Conservation (phyloP, 768 basidiomycete genomes). For the Rhizopogon vesiculosus region DNA sequence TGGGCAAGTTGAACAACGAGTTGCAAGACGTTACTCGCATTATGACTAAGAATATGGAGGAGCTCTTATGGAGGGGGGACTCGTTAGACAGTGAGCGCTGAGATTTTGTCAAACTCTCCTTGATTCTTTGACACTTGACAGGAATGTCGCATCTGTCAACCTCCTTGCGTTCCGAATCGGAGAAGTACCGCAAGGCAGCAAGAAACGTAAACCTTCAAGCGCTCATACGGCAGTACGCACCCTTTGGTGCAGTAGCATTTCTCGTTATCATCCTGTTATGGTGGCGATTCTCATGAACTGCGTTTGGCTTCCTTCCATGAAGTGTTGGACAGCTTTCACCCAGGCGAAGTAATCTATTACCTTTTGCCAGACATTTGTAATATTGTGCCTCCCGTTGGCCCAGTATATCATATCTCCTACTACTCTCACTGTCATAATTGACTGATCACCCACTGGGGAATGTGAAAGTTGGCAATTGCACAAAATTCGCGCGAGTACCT, state of each 20-base stretch:
- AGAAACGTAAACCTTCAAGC: conserved; percentile 92
- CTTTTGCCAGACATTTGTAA: neutral
- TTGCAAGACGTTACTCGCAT: conserved; percentile 97
- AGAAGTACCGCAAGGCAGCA: conserved; percentile 95
- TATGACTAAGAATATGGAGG: conserved; percentile 99
- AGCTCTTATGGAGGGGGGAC: conserved; percentile 96
- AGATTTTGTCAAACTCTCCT: neutral
- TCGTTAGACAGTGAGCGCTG: conserved; percentile 80
- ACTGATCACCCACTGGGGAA: too few species aligned
- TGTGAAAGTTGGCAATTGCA: neutral
- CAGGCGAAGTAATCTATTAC: conserved; percentile 23
- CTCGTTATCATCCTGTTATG: conserved; percentile 74
- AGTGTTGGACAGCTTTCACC: conserved; percentile 17
- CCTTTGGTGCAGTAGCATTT: conserved; percentile 76
- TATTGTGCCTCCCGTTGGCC: neutral
- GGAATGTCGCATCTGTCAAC: conserved; percentile 97
- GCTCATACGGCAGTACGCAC: conserved; percentile 94
- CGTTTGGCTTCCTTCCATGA: conserved; percentile 7
- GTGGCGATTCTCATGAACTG: conserved; percentile 67
- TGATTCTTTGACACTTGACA: conserved; percentile 24
- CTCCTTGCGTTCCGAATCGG: conserved; percentile 91
- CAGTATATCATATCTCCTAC: neutral
- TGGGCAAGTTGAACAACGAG: conserved; percentile 93
- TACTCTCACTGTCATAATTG: neutral
- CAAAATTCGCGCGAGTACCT: neutral